These are phyloP conservation scores for Globisporangium spiculum DNA, from an alignment of 352 stramenopile genomes.

Conservation along the genomic window DNA sequence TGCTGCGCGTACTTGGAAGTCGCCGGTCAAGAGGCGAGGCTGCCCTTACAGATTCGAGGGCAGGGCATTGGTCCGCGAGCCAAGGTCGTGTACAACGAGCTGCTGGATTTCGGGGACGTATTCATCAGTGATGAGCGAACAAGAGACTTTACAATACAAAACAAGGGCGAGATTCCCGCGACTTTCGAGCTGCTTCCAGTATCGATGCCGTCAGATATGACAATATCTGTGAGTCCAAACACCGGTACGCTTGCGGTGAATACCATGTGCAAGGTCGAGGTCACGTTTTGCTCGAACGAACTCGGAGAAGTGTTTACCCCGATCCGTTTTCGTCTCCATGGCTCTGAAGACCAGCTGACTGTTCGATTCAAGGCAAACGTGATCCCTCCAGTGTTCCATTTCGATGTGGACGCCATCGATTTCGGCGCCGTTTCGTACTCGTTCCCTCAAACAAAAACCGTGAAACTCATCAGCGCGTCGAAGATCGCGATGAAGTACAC, in stretches of 20 bases:
- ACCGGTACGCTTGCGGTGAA: conserved; percentile 66
- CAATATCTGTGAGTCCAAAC: conserved; percentile 42
- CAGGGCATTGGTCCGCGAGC: conserved; percentile 92
- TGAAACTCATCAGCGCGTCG: conserved; percentile 92
- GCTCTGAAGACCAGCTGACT: conserved; percentile 79
- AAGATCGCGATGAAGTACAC: conserved; percentile 91
- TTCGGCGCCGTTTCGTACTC: conserved; percentile 92
- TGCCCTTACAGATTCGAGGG: conserved; percentile 88
- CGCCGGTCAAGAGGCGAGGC: conserved; percentile 79
- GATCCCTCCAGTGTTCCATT: conserved; percentile 92
- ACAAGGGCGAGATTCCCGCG: conserved; percentile 92
- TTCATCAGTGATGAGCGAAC: conserved; percentile 90
- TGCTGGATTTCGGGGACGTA: conserved; percentile 94
- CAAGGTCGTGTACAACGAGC: conserved; percentile 91
- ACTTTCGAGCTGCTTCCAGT: conserved; percentile 64
- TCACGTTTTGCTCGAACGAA: conserved; percentile 85
- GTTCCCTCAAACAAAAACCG: conserved; percentile 68
- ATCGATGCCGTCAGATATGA: conserved; percentile 27
- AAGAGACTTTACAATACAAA: conserved; percentile 91
- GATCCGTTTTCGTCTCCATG: conserved; percentile 84
- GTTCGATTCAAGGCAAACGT: conserved; percentile 88
- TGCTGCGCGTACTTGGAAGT: conserved; percentile 88
- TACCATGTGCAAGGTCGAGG: conserved; percentile 77
- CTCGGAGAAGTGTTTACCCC: conserved; percentile 87
- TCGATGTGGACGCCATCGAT: conserved; percentile 88